Conservation (phyloP, 306 rosid species). For the Cicer pinnatifidum region DNA sequence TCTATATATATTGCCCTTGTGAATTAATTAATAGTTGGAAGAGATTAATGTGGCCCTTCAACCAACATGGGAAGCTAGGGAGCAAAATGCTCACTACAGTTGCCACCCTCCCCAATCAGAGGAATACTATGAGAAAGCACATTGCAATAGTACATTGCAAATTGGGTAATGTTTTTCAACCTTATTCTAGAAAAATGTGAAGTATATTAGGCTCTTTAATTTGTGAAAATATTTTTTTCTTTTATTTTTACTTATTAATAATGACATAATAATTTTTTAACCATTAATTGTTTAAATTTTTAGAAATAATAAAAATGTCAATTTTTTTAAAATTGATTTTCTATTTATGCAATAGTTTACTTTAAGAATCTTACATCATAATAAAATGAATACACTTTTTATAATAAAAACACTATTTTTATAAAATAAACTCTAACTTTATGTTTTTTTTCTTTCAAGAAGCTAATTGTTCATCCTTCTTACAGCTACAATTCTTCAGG, state of each 20-base stretch:
- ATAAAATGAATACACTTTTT: no score
- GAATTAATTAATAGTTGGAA: conserved; percentile 54
- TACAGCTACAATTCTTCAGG: conserved; percentile 46
- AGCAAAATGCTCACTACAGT: conserved; percentile 50
- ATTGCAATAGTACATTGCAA: conserved; percentile 52
- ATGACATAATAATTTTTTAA: no score
- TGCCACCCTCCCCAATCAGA: conserved; percentile 52
- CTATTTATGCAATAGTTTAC: no score
- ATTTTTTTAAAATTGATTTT: no score
- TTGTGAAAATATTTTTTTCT: no score
- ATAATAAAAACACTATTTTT: no score
- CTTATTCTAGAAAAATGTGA: not conserved
- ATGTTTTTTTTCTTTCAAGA: not conserved
- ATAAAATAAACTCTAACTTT: no score
- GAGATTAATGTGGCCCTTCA: conserved; percentile 49
- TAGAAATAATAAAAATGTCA: no score
- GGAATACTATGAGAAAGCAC: conserved; percentile 51
- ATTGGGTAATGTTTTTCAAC: conserved; percentile 55
- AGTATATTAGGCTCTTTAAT: not conserved
- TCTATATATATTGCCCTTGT: conserved; percentile 31
- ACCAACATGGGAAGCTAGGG: conserved; percentile 53
- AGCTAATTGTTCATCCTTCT: conserved; percentile 17
- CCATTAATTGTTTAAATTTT: no score
- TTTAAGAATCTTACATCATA: no score
- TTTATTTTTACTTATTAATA: no score